A percentile compares a stretch with the other conserved stretches of the same genome.
Conservation (phyloP, 1,284 basidiomycete species). For the Ganoderma lingzhi region DNA sequence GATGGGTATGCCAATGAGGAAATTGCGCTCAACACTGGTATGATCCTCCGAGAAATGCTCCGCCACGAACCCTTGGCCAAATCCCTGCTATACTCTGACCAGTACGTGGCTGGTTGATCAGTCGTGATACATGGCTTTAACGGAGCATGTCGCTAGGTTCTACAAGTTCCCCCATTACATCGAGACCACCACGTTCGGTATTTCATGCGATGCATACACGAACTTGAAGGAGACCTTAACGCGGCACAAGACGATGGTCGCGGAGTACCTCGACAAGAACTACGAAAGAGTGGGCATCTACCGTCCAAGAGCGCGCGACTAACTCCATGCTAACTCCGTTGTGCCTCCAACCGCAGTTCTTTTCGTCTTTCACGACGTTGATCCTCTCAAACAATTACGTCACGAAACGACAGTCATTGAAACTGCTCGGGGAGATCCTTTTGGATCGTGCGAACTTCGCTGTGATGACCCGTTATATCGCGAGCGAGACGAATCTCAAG, state of each 20-base stretch:
- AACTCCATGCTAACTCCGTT: constrained; percentile 3
- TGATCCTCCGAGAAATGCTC: constrained; percentile 98
- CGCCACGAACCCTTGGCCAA: constrained; percentile 92
- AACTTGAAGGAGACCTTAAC: constrained; percentile 98
- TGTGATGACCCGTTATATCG: constrained; percentile 99
- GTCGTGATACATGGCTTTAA: neutral
- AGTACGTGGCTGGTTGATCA: constrained; percentile 61
- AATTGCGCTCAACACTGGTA: constrained; percentile 96
- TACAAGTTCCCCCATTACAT: constrained; percentile 98
- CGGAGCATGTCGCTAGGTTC: constrained; percentile 65
- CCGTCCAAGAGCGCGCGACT: neutral
- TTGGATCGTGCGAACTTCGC: constrained; percentile 98
- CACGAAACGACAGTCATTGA: constrained; percentile 99
- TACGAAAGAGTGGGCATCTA: constrained; percentile 83
- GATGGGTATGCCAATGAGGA: constrained; percentile 95
- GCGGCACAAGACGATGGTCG: constrained; percentile 96
- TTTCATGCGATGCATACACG: constrained; percentile 97
- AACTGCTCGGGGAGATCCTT: constrained; percentile 96
- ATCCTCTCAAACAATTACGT: constrained; percentile 97
- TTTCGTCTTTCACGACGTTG: constrained; percentile 92
- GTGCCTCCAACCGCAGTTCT: constrained; percentile 70
- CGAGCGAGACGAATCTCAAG: constrained; percentile 93
- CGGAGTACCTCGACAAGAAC: constrained; percentile 94
- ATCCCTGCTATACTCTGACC: constrained; percentile 91
- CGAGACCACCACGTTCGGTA: constrained; percentile 97